A percentile compares a stretch with the other conserved stretches of the same genome.
phyloP scores from a whole-genome alignment of 2,329 filamentous ascomycete genomes.

The Fusarium illudens region DNA sequence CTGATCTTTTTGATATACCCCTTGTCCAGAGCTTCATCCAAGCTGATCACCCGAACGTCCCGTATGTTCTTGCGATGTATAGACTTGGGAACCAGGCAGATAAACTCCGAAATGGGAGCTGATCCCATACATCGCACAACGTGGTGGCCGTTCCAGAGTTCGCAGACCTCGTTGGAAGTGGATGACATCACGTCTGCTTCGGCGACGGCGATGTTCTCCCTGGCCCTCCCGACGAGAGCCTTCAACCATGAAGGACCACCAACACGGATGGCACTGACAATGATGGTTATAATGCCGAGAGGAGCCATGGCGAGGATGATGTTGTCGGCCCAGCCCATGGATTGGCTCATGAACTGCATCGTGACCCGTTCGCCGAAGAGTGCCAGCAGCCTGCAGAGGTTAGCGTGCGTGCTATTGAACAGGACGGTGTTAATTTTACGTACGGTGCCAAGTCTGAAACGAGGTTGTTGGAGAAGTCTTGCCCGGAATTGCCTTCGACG shows the following conservation, averaged over 20 bases:
- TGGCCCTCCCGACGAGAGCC: background rate
- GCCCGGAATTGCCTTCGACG: background rate
- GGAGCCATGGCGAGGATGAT: slow-evolving; percentile 57
- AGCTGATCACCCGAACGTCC: no score
- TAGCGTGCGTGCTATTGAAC: background rate
- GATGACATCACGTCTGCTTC: background rate
- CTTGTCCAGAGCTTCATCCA: no score
- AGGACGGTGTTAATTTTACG: background rate
- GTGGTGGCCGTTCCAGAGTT: background rate
- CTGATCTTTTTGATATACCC: no score
- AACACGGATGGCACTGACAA: slow-evolving; percentile 55
- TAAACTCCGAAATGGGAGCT: background rate
- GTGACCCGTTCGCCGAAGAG: slow-evolving; percentile 56
- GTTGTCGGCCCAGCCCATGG: slow-evolving; percentile 51
- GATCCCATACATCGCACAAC: background rate
- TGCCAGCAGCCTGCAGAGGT: slow-evolving; percentile 7
- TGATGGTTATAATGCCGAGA: slow-evolving; percentile 54
- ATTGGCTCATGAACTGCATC: slow-evolving; percentile 57
- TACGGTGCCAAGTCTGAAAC: background rate
- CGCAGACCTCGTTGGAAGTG: background rate
- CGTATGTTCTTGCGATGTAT: no score
- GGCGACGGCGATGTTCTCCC: background rate
- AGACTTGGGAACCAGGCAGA: background rate
- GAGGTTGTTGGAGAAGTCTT: background rate
- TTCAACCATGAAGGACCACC: slow-evolving; percentile 37